These are phyloP conservation scores for Kalaharituber pfeilii DNA, from an alignment of 2,329 filamentous ascomycete species.

Conservation along the genomic window DNA sequence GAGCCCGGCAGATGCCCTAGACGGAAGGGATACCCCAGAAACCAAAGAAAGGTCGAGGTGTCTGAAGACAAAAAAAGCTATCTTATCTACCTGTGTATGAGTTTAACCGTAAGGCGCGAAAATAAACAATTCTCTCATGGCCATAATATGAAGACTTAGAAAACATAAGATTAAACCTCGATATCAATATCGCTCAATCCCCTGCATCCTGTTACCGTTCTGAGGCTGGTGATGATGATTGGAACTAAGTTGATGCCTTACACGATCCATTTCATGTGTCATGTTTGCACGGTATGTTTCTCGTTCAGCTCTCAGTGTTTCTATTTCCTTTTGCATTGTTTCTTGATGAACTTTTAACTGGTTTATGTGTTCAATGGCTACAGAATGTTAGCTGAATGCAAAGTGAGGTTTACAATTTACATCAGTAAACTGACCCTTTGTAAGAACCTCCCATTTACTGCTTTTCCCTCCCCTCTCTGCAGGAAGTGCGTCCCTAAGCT, in stretches of 20 bases:
- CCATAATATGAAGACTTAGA: no score
- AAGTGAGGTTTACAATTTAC: neutral
- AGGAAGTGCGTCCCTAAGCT: constrained; percentile 58
- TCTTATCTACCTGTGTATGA: no score
- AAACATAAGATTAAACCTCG: no score
- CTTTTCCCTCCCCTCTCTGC: constrained; percentile 69
- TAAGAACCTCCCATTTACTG: constrained; percentile 78
- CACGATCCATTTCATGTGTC: constrained; percentile 10
- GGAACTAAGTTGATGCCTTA: constrained; percentile 14
- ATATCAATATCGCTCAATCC: constrained; percentile 21
- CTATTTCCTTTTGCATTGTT: constrained; percentile 16
- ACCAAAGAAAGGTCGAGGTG: neutral
- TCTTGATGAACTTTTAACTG: constrained; percentile 20
- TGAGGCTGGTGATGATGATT: constrained; percentile 13
- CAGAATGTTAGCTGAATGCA: constrained; percentile 10
- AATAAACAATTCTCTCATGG: no score
- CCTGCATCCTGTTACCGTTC: constrained; percentile 20
- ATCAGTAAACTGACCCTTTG: constrained; percentile 45
- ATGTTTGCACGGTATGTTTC: constrained; percentile 6
- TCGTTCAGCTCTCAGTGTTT: constrained; percentile 17
- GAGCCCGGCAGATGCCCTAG: neutral
- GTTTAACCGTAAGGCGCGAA: no score
- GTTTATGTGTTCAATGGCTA: constrained; percentile 22
- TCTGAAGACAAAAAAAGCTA: neutral
- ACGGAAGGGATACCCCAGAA: neutral